Evolutionary conservation across 2,329 filamentous ascomycete genomes (phyloP).

Genomic region (Corinectria fuckeliana): DNA sequence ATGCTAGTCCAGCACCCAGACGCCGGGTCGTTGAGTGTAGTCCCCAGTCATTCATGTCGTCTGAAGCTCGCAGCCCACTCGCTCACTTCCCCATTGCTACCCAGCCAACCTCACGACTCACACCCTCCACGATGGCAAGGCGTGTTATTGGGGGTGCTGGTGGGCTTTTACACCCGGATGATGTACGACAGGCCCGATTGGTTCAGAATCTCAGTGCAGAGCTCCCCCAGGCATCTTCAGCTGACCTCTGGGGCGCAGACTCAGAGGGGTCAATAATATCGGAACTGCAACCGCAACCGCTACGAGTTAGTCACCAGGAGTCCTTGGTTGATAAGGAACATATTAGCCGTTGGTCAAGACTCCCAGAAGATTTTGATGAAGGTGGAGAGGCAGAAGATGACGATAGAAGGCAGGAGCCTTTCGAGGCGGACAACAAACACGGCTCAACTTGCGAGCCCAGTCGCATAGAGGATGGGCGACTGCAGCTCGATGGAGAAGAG

Average conservation of each 20-base stretch:
- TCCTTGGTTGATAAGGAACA: slow-evolving; percentile 8
- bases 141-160: slow-evolving; percentile 36
- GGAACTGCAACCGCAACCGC: slow-evolving; percentile 35
- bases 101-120: slow-evolving; percentile 32
- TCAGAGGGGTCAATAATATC: slow-evolving; percentile 21
- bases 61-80: slow-evolving; percentile 30
- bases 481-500: slow-evolving; percentile 4
- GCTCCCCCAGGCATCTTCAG: slow-evolving; percentile 26
- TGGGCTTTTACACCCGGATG: slow-evolving; percentile 29
- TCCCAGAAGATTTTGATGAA: slow-evolving; percentile 14
- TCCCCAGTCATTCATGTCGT: slow-evolving; percentile 17
- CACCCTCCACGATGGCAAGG: slow-evolving; percentile 31
- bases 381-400: not conserved
- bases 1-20: slow-evolving; percentile 6
- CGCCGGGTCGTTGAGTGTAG: slow-evolving; percentile 16
- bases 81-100: slow-evolving; percentile 40
- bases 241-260: slow-evolving; percentile 31
- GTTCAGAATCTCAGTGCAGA: slow-evolving; percentile 25
- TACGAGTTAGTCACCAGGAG: slow-evolving; percentile 28
- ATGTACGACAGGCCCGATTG: slow-evolving; percentile 22
- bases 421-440: slow-evolving; percentile 2
- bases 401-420: slow-evolving; percentile 1
- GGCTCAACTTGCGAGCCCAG: not conserved
- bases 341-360: slow-evolving; percentile 22
- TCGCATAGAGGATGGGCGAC: not conserved